Evolutionary conservation across 345 rosid genomes (phyloP), one percentile per base, ranked within the genome.

Genomic region (Ricinus communis): DNA sequence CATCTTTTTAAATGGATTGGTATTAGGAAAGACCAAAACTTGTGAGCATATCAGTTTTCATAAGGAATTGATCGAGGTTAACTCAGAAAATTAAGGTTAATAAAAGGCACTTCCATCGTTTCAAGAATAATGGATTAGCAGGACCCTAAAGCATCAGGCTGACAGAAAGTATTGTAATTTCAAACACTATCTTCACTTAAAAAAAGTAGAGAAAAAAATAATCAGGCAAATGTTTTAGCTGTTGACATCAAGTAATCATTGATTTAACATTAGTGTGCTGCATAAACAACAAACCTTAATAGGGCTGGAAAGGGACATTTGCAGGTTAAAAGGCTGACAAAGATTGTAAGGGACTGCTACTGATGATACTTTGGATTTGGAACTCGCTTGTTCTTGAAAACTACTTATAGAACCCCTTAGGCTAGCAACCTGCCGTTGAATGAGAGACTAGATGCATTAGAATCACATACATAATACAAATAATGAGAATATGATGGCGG

Each of bases 331-430:
- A 47, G 93, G 67, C 75, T 75, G 87, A 73, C 98, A 89, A 52
- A 95, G 87, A 66, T 74, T 83, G 85, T 59, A 86, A 2, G 98
- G 93, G 47, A 81, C 97, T 3, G 76, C 73, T 33, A 95, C 90
- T 36, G 96, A 87, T 52, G 90, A 59, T 50, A 90, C 84, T 74
- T 76, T 87, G 70, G 78, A 83, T 67, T 89, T 88, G 79, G 88
- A 83, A 73, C 99, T 95, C 69, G 99, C 98, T 86, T 95, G 99
- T 74, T 95, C 97, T 74, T 95, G 99, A 80, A 95, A 95, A 80
- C 98, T 86, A 77, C 98, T 95, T 31, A 92, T 86, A 28, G 99
- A 95, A 68, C 98, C 99, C 24, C 99, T 83, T 61, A 90, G 83
- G 79, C 97, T 90, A 82, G 97, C 92, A 65, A 95, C 93, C 99